Percentiles rank a stretch among this genome's conserved stretches.
phyloP scores from a whole-genome alignment of 2,329 filamentous ascomycete species.

The Monosporascus sp. region DNA sequence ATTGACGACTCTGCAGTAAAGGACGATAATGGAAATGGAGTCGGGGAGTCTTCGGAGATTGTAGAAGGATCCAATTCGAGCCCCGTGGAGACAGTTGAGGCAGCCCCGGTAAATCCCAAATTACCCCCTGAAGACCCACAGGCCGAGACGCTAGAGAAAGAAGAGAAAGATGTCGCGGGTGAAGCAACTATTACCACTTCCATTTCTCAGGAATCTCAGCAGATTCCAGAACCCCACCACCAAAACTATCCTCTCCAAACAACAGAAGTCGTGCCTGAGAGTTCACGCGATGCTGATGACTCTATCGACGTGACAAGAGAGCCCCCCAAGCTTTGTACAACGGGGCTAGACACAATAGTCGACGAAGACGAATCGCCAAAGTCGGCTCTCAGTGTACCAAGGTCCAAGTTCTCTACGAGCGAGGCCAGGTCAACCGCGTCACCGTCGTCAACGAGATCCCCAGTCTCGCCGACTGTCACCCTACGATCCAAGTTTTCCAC shows the following conservation, averaged over 20 bases:
- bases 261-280: slow-evolving; percentile 7
- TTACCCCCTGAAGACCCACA: slow-evolving; percentile 7
- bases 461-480: slow-evolving; percentile 17
- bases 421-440: slow-evolving; percentile 19
- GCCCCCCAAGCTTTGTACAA: slow-evolving; percentile 1
- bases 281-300: slow-evolving; percentile 11
- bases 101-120: slow-evolving; percentile 3
- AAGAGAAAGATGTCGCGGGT: slow-evolving; percentile 14
- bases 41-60: slow-evolving; percentile 3
- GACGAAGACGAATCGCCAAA: slow-evolving; percentile 12
- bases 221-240: slow-evolving; percentile 15
- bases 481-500: slow-evolving; percentile 41
- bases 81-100: slow-evolving; percentile 1
- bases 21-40: slow-evolving; percentile 1
- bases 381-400: slow-evolving; percentile 18
- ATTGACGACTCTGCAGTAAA: slow-evolving; percentile 6
- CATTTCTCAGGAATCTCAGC: slow-evolving; percentile 13
- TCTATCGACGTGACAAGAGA: slow-evolving; percentile 1
- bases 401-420: slow-evolving; percentile 22
- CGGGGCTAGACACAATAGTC: slow-evolving; percentile 5
- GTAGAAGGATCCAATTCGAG: background rate
- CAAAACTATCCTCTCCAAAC: slow-evolving; percentile 8
- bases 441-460: slow-evolving; percentile 10
- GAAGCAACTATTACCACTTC: slow-evolving; percentile 5
- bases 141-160: slow-evolving; percentile 8